Evolutionary conservation across 2,329 filamentous ascomycete species (phyloP).

Genomic region (Microcera coccophila): DNA sequence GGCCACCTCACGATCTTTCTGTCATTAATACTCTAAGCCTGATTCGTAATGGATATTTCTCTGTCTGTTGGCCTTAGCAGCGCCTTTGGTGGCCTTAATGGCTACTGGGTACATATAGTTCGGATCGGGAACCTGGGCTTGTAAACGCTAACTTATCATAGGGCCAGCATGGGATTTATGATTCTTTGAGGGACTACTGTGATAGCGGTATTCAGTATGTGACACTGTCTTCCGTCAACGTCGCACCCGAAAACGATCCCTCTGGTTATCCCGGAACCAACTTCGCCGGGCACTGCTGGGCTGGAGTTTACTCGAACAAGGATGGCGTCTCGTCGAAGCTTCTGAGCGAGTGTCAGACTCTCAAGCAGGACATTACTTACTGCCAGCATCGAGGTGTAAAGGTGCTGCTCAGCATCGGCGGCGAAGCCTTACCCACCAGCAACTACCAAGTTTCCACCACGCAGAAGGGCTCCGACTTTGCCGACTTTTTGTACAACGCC

Average conservation of each 20-base stretch:
- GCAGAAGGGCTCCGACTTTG: constrained; percentile 34
- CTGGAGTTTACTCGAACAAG: constrained; percentile 21
- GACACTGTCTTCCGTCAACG: constrained; percentile 38
- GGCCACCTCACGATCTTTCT: constrained; percentile 34
- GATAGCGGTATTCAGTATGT: constrained; percentile 36
- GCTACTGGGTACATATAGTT: constrained; percentile 38
- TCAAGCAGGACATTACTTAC: constrained; percentile 39
- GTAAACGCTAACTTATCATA: constrained; percentile 15
- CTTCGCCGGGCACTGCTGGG: constrained; percentile 39
- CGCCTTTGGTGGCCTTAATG: constrained; percentile 34
- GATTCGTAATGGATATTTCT: constrained; percentile 24
- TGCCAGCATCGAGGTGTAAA: constrained; percentile 42
- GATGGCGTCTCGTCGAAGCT: constrained; percentile 27
- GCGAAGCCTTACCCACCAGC: constrained; percentile 25
- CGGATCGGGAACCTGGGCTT: too few species aligned
- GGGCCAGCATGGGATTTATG: constrained; percentile 34
- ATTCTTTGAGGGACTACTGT: constrained; percentile 35
- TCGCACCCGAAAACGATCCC: constrained; percentile 34
- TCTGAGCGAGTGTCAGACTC: constrained; percentile 32
- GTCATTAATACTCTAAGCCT: constrained; percentile 13
- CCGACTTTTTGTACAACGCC: constrained; percentile 36
- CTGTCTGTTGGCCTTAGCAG: constrained; percentile 20
- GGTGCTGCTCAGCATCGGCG: constrained; percentile 42
- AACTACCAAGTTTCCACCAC: constrained; percentile 34
- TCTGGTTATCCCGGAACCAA: constrained; percentile 38